A percentile compares a stretch with the other conserved stretches of the same genome.
phyloP scores from a whole-genome alignment of 129 eudicot genomes.

The Erigeron canadensis region DNA sequence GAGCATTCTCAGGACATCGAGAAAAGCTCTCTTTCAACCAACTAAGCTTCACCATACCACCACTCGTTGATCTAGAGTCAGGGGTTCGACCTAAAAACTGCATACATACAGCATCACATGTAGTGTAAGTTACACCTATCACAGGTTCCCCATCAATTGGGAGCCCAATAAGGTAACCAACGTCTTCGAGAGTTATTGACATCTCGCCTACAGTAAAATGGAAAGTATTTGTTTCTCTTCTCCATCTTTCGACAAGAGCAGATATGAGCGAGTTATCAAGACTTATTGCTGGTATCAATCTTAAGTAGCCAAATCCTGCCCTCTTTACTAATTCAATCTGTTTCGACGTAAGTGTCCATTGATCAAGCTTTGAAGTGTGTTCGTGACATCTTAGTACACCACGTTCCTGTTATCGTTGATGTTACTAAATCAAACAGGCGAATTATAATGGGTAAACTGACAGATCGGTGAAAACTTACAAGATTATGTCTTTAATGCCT shows the following conservation, averaged over 20 bases:
- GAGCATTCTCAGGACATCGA: conserved; percentile 59
- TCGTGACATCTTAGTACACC: conserved; percentile 98
- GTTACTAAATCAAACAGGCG: neutral
- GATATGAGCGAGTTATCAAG: conserved; percentile 96
- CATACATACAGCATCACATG: conserved; percentile 78
- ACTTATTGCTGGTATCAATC: conserved; percentile 88
- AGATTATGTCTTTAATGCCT: neutral
- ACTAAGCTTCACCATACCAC: conserved; percentile 99
- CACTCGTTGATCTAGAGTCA: conserved; percentile 84
- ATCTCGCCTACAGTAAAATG: conserved; percentile 93
- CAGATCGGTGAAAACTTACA: too few relatives aligned
- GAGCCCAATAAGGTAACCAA: conserved; percentile 85
- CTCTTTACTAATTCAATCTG: conserved; percentile 75
- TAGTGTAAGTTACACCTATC: conserved; percentile 87
- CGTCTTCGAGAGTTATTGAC: conserved; percentile 93
- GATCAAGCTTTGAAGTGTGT: conserved; percentile 97
- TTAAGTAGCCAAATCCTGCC: conserved; percentile 85
- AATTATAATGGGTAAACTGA: too few relatives aligned
- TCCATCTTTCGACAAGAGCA: conserved; percentile 93
- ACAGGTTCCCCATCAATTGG: conserved; percentile 90
- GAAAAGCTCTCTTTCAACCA: conserved; percentile 90
- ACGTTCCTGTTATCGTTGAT: conserved; percentile 60
- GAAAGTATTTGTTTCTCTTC: conserved; percentile 91
- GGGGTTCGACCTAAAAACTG: conserved; percentile 72
- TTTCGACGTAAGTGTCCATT: conserved; percentile 73